A percentile compares a stretch with the other conserved stretches of the same genome.
These are phyloP conservation scores for Pelagophyceae sp. DNA, from an alignment of 352 stramenopile species.

Conservation along the genomic window DNA sequence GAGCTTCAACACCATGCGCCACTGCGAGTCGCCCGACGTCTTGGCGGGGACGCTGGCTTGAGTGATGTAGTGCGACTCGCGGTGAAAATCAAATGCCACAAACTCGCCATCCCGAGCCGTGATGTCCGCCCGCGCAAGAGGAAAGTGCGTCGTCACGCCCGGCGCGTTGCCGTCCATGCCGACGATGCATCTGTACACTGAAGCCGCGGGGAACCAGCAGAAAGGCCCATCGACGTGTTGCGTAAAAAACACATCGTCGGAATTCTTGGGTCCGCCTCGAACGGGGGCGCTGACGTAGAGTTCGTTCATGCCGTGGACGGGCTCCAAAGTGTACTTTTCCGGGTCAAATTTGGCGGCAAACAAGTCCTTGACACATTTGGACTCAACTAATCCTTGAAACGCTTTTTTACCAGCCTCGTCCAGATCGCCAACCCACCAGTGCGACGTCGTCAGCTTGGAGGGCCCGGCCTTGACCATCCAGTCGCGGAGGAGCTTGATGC, in stretches of 20 bases:
- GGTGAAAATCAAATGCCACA: conserved; percentile 54
- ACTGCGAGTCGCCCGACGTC: conserved; percentile 29
- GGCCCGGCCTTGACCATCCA: conserved; percentile 33
- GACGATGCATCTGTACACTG: conserved; percentile 50
- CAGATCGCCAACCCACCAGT: conserved; percentile 37
- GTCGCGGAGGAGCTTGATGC: too few species aligned
- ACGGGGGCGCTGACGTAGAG: conserved; percentile 42
- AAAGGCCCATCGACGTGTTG: conserved; percentile 49
- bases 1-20: conserved; percentile 48
- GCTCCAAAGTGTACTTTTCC: conserved; percentile 39
- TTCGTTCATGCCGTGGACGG: conserved; percentile 51
- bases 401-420: conserved; percentile 31
- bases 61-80: conserved; percentile 52
- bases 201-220: conserved; percentile 43
- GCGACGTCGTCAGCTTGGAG: conserved; percentile 38
- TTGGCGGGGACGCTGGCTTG: neutral
- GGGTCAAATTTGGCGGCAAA: conserved; percentile 44
- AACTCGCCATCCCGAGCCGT: conserved; percentile 41
- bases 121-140: conserved; percentile 33
- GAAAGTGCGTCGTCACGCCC: conserved; percentile 42
- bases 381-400: conserved; percentile 23
- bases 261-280: conserved; percentile 35
- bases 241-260: conserved; percentile 49
- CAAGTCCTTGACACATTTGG: conserved; percentile 28
- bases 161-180: conserved; percentile 43